phyloP scores from a whole-genome alignment of 306 rosid species.

The Pterocarpus macrocarpus region DNA sequence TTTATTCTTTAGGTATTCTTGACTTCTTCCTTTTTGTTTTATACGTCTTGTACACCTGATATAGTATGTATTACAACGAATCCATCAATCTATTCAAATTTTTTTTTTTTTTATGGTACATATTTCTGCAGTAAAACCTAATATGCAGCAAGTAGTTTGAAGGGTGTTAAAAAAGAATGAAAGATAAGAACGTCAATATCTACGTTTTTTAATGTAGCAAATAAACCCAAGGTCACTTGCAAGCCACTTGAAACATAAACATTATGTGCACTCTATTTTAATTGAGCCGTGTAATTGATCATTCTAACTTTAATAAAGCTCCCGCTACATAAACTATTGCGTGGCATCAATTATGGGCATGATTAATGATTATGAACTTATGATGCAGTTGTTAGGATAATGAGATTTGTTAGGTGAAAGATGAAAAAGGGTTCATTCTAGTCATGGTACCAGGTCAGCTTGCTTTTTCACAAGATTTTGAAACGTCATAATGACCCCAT shows the following conservation, averaged over 20 bases:
- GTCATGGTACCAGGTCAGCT: conserved; percentile 36
- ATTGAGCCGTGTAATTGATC: conserved; percentile 32
- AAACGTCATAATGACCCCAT: conserved; percentile 46
- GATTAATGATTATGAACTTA: not conserved
- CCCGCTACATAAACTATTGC: conserved; percentile 19
- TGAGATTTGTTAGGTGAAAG: conserved; percentile 45
- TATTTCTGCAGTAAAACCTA: not conserved
- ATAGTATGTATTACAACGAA: not conserved
- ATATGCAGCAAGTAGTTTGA: not conserved
- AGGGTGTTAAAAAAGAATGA: not conserved
- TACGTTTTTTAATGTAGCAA: conserved; percentile 30
- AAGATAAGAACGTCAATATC: not conserved
- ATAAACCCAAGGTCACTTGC: conserved; percentile 28
- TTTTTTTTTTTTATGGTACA: not conserved
- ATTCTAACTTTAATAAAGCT: conserved; percentile 36
- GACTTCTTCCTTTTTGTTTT: not conserved
- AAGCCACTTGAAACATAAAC: conserved; percentile 35
- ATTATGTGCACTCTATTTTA: not conserved
- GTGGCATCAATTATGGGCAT: conserved; percentile 29
- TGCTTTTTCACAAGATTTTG: conserved; percentile 42
- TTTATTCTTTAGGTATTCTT: too few relatives aligned
- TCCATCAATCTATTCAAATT: not conserved
- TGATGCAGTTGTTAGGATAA: conserved; percentile 33
- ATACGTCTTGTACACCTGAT: too few relatives aligned
- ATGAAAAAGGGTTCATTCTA: conserved; percentile 34